Percentiles rank a stretch among this genome's conserved stretches.
phyloP scores from a whole-genome alignment of 495 filamentous ascomycete species.

The Penicillium chermesinum region DNA sequence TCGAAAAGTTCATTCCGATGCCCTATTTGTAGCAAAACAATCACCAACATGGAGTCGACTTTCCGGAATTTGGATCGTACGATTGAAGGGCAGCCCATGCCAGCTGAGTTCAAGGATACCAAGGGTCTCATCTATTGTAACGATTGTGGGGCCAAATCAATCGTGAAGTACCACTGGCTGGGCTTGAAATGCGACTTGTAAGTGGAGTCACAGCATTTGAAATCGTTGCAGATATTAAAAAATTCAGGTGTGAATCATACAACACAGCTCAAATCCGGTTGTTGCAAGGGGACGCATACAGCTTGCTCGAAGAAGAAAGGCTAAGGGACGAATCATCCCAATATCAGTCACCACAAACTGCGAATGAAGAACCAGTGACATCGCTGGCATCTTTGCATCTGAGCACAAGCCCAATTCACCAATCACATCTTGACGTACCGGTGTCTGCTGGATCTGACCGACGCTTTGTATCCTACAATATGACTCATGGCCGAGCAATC shows the following conservation, averaged over 20 bases:
- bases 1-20: conserved; percentile 87
- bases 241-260: conserved; percentile 63
- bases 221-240: conserved; percentile 21
- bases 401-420: conserved; percentile 29
- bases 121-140: conserved; percentile 85
- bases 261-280: conserved; percentile 75
- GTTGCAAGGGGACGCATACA: conserved; percentile 36
- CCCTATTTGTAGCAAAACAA: conserved; percentile 88
- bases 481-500: conserved; percentile 38
- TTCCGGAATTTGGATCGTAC: conserved; percentile 84
- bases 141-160: conserved; percentile 83
- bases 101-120: conserved; percentile 70
- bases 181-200: conserved; percentile 81
- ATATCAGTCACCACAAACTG: conserved; percentile 25
- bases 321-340: conserved; percentile 13
- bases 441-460: conserved; percentile 21
- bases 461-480: conserved; percentile 31
- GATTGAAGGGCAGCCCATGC: conserved; percentile 90
- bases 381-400: conserved; percentile 28
- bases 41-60: conserved; percentile 93
- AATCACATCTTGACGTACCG: conserved; percentile 24
- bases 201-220: conserved; percentile 11
- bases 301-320: conserved; percentile 21
- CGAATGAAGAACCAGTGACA: conserved; percentile 19
- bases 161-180: conserved; percentile 88